Percentiles rank a stretch among this genome's conserved stretches.
phyloP scores from a whole-genome alignment of 2,329 filamentous ascomycete species.

The Trichoderma gracile region DNA sequence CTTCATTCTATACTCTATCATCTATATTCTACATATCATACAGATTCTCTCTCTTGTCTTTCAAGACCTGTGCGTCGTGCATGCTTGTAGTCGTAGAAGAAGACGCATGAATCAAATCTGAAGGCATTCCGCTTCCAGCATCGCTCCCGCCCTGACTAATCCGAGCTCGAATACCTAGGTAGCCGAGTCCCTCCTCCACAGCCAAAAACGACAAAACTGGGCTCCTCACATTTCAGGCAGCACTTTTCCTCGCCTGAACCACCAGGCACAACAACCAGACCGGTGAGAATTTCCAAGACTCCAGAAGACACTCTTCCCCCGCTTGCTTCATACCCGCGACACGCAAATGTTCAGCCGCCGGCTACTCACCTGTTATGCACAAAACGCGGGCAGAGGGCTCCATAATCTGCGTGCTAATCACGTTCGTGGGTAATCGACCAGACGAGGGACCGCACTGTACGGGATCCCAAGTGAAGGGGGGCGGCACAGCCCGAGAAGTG shows the following conservation, averaged over 20 bases:
- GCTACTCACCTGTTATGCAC: neutral
- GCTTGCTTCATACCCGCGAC: conserved; percentile 1
- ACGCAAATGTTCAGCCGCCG: neutral
- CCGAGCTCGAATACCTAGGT: too few species aligned
- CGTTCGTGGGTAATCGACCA: neutral
- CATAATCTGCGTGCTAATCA: conserved; percentile 11
- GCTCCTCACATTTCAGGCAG: conserved; percentile 16
- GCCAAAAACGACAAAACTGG: too few species aligned
- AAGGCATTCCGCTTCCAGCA: too few species aligned
- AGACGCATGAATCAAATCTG: too few species aligned
- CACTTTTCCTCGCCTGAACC: conserved; percentile 1
- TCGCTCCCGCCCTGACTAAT: too few species aligned
- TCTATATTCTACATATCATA: too few species aligned
- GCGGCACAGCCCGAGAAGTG: conserved; percentile 12
- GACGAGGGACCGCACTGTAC: conserved; percentile 11
- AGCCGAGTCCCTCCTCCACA: too few species aligned
- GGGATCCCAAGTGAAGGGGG: conserved; percentile 2
- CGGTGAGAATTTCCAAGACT: conserved; percentile 20
- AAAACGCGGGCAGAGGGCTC: neutral
- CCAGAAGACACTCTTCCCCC: neutral
- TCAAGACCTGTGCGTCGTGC: too few species aligned
- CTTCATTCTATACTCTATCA: too few species aligned
- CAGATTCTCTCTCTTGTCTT: too few species aligned
- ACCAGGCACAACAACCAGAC: conserved; percentile 1
- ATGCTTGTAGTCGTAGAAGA: too few species aligned